These are phyloP conservation scores for Chrysopogon serrulatus DNA, from an alignment of 176 grass and related monocot genomes.

Conservation along the genomic window DNA sequence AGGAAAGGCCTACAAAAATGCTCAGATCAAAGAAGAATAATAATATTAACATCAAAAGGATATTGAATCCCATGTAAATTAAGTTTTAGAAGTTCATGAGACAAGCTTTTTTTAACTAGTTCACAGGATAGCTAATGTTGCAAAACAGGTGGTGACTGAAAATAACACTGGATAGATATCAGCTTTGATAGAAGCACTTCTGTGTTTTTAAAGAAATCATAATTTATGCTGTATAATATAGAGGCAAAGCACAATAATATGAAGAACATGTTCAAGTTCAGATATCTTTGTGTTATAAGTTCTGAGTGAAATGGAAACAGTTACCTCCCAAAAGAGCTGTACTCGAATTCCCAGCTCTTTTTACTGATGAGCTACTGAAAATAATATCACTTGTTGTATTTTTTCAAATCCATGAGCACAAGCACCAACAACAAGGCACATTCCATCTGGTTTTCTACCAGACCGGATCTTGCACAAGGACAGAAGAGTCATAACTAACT, in stretches of 20 bases:
- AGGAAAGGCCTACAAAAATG: slow-evolving; percentile 75
- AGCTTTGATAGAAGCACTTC: neutral
- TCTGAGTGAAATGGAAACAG: neutral
- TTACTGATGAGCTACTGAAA: slow-evolving; percentile 74
- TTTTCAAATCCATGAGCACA: slow-evolving; percentile 73
- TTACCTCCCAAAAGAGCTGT: slow-evolving; percentile 98
- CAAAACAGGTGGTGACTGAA: neutral
- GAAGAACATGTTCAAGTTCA: neutral
- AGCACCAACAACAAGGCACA: slow-evolving; percentile 94
- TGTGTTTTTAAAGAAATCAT: neutral
- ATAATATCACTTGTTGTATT: slow-evolving; percentile 84
- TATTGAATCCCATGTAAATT: neutral
- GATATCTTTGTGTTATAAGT: neutral
- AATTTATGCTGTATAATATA: neutral
- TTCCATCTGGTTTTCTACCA: slow-evolving; percentile 86
- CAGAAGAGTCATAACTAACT: slow-evolving; percentile 28
- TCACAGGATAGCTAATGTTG: neutral
- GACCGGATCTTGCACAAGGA: slow-evolving; percentile 57
- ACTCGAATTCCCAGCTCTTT: slow-evolving; percentile 54
- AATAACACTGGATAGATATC: neutral
- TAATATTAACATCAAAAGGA: neutral
- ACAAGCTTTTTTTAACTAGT: neutral
- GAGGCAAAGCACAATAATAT: neutral
- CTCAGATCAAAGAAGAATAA: slow-evolving; percentile 11
- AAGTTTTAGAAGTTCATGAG: neutral